Evolutionary conservation across 192 early-diverging fungal species (phyloP).

Genomic region (Funneliformis geosporum): DNA sequence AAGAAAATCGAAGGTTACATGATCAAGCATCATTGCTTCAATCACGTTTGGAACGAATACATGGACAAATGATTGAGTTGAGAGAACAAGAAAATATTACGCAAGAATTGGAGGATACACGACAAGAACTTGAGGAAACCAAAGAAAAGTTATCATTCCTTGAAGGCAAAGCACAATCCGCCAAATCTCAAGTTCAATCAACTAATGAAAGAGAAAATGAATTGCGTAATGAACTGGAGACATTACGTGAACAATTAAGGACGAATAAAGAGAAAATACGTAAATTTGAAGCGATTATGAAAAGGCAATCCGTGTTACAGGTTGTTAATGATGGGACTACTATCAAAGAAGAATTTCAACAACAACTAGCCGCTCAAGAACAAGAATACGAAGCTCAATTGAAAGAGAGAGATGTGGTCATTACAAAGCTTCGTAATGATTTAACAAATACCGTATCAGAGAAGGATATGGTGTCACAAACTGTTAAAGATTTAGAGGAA

Average conservation of each 20-base stretch:
- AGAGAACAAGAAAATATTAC: slow-evolving; percentile 18
- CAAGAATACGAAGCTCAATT: slow-evolving; percentile 34
- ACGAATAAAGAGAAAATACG: slow-evolving; percentile 35
- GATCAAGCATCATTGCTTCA: slow-evolving; percentile 27
- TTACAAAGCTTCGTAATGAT: slow-evolving; percentile 20
- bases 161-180: slow-evolving; percentile 39
- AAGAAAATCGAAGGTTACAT: slow-evolving; percentile 28
- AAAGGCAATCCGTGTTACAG: slow-evolving; percentile 43
- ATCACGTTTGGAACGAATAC: not conserved
- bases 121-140: slow-evolving; percentile 39
- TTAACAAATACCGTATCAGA: not conserved
- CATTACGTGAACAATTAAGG: slow-evolving; percentile 34
- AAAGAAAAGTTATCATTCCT: slow-evolving; percentile 34
- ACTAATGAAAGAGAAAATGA: slow-evolving; percentile 31
- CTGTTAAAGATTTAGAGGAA: slow-evolving; percentile 34
- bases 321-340: slow-evolving; percentile 38
- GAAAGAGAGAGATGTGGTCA: slow-evolving; percentile 33
- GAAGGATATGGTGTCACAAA: slow-evolving; percentile 1
- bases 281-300: slow-evolving; percentile 44
- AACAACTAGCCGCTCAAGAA: slow-evolving; percentile 33
- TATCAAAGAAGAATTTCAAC: slow-evolving; percentile 33
- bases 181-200: slow-evolving; percentile 20
- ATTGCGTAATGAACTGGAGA: slow-evolving; percentile 37
- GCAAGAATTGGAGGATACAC: slow-evolving; percentile 4
- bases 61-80: not conserved